Conservation (phyloP, 1,139 yeast genomes). For the Blastobotrys arbuscula region DNA sequence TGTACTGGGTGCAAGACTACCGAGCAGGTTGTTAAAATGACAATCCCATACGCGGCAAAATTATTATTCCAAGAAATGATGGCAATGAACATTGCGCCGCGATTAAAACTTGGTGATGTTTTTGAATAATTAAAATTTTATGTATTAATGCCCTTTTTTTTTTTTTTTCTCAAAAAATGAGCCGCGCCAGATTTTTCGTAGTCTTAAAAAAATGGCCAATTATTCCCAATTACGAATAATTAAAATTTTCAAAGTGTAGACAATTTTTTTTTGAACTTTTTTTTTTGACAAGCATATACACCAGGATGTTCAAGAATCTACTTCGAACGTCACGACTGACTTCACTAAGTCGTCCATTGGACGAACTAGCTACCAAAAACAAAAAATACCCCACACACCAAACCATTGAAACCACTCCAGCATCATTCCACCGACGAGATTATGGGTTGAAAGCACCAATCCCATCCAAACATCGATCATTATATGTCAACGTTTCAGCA, state of each 20-base stretch:
- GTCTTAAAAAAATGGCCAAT: background rate
- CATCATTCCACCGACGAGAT: constrained; percentile 51
- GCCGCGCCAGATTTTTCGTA: background rate
- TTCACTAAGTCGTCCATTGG: constrained; percentile 22
- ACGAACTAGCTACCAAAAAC: constrained; percentile 17
- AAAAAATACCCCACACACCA: constrained; percentile 47
- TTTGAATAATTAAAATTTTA: constrained; percentile 7
- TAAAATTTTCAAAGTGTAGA: background rate
- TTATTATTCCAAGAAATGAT: constrained; percentile 93
- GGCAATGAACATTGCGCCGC: constrained; percentile 99
- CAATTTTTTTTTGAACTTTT: background rate
- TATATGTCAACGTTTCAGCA: constrained; percentile 45
- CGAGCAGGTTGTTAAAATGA: constrained; percentile 84
- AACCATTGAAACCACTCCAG: constrained; percentile 51
- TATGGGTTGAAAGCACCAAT: constrained; percentile 60
- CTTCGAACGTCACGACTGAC: constrained; percentile 31
- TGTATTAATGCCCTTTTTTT: background rate
- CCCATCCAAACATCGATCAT: constrained; percentile 45
- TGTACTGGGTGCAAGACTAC: constrained; percentile 91
- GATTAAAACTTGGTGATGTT: constrained; percentile 74
- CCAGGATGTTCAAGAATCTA: constrained; percentile 16
- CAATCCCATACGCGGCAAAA: constrained; percentile 97
- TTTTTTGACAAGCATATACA: background rate
- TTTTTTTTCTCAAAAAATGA: background rate
- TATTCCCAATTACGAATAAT: background rate